phyloP scores from a whole-genome alignment of 768 basidiomycete species.

The Boletus edulis region DNA sequence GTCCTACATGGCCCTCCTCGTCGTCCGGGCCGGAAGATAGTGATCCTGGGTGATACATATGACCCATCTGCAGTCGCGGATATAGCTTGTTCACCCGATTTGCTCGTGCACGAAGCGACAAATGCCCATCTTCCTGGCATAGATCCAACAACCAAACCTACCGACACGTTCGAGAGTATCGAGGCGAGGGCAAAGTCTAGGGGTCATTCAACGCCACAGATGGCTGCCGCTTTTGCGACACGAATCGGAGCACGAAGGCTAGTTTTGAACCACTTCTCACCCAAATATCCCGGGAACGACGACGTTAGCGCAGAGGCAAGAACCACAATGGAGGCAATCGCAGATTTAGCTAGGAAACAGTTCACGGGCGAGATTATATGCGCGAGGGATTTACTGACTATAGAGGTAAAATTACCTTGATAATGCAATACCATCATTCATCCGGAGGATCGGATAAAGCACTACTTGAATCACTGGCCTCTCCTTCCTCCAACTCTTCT shows the following conservation, averaged over 20 bases:
- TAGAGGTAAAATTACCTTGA: conserved; percentile 48
- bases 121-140: conserved; percentile 77
- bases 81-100: conserved; percentile 62
- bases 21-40: conserved; percentile 70
- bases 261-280: conserved; percentile 83
- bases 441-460: conserved; percentile 77
- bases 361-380: conserved; percentile 62
- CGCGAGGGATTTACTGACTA: conserved; percentile 72
- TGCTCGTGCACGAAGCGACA: conserved; percentile 87
- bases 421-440: conserved; percentile 28
- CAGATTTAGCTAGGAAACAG: conserved; percentile 48
- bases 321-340: conserved; percentile 63
- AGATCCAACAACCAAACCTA: conserved; percentile 55
- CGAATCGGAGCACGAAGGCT: conserved; percentile 58
- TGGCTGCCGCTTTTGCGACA: conserved; percentile 82
- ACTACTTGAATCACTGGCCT: conserved; percentile 80
- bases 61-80: conserved; percentile 67
- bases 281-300: conserved; percentile 72
- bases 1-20: conserved; percentile 63
- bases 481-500: conserved; percentile 84
- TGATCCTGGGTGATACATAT: conserved; percentile 82
- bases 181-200: conserved; percentile 64
- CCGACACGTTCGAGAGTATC: conserved; percentile 60
- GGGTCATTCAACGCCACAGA: conserved; percentile 90
- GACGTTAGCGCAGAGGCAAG: conserved; percentile 47